Percentiles rank a stretch among this genome's conserved stretches.
Conservation (phyloP, 2,329 filamentous ascomycete genomes). For the Colletotrichum costaricense region DNA sequence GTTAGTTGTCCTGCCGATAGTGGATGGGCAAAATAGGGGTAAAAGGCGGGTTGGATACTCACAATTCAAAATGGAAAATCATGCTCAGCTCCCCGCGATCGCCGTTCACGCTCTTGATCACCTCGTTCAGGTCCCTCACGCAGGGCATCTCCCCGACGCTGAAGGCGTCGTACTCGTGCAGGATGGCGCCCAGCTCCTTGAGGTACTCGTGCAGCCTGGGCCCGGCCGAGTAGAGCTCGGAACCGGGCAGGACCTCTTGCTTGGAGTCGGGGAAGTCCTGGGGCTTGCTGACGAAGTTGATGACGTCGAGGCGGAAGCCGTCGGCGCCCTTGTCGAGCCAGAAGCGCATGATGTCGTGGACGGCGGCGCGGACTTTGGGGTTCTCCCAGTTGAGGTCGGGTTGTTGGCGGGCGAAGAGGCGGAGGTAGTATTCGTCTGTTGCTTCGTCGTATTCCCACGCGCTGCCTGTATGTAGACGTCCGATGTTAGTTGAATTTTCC, state of each 20-base stretch:
- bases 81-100: slow-evolving; percentile 73
- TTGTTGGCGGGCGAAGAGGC: slow-evolving; percentile 77
- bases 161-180: slow-evolving; percentile 60
- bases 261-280: slow-evolving; percentile 64
- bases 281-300: slow-evolving; percentile 75
- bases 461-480: slow-evolving; percentile 44
- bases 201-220: slow-evolving; percentile 59
- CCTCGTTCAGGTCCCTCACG: slow-evolving; percentile 52
- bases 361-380: slow-evolving; percentile 69
- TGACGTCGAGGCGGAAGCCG: slow-evolving; percentile 75
- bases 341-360: slow-evolving; percentile 77
- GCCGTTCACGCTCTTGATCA: slow-evolving; percentile 62
- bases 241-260: slow-evolving; percentile 43
- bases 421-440: slow-evolving; percentile 68
- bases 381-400: slow-evolving; percentile 86
- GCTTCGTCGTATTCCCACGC: slow-evolving; percentile 62
- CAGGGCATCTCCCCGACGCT: slow-evolving; percentile 64
- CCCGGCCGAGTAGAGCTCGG: slow-evolving; percentile 65
- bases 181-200: slow-evolving; percentile 55
- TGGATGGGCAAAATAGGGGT: background rate
- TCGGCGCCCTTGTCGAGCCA: slow-evolving; percentile 78
- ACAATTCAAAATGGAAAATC: slow-evolving; percentile 80
- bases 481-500: background rate
- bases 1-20: slow-evolving; percentile 1
- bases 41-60: slow-evolving; percentile 36